phyloP scores from a whole-genome alignment of 805 yeast species.

The Myxozyma vanderwaltii region DNA sequence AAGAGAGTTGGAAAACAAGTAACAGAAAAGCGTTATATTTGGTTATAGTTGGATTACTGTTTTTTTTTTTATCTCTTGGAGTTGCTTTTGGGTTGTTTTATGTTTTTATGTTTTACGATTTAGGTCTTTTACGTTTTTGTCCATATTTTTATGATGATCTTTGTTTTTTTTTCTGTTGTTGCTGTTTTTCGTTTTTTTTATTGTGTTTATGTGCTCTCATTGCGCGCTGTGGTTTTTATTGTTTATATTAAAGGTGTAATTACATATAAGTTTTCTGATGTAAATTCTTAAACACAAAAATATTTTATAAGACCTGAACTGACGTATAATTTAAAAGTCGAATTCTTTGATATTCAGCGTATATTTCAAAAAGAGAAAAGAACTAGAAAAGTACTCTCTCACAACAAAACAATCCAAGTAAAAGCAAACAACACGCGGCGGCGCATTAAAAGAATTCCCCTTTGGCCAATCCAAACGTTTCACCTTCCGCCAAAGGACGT shows the following conservation, averaged over 20 bases:
- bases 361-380: no score
- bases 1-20: no score
- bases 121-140: neutral
- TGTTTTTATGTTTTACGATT: neutral
- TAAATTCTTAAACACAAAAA: no score
- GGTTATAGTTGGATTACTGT: neutral
- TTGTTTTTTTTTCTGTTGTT: neutral
- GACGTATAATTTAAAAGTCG: no score
- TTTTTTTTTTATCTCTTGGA: neutral
- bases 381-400: neutral
- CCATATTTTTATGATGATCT: neutral
- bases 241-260: neutral
- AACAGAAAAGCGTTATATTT: no score
- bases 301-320: no score
- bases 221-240: neutral
- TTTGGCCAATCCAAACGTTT: constrained; percentile 45
- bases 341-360: no score
- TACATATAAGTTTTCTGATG: neutral
- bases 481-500: constrained; percentile 35
- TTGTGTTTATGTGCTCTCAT: neutral
- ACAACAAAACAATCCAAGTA: neutral
- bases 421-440: neutral
- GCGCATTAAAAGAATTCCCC: constrained; percentile 17
- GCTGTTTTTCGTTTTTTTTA: neutral
- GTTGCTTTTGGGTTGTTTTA: neutral